These are phyloP conservation scores for Aureobasidium subglaciale DNA, from an alignment of 2,329 filamentous ascomycete genomes.

Conservation along the genomic window DNA sequence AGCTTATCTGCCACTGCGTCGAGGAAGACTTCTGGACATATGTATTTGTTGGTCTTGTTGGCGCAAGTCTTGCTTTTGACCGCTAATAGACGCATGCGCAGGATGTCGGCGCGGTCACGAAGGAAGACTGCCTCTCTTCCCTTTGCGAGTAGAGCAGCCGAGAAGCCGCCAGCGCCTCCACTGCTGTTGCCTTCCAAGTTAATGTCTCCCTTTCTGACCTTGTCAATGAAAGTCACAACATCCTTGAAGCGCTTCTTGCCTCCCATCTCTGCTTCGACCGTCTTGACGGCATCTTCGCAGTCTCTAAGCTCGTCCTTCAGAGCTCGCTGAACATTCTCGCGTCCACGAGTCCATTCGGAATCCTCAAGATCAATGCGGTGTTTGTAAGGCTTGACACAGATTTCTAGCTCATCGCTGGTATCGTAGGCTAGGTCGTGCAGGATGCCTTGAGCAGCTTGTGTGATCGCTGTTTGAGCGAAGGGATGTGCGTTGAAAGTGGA, in stretches of 20 bases:
- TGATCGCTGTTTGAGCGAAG: conserved; percentile 87
- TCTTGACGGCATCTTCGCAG: conserved; percentile 70
- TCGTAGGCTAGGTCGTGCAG: conserved; percentile 93
- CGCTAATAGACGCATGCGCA: conserved; percentile 82
- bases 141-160: conserved; percentile 65
- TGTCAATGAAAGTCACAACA: conserved; percentile 86
- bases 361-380: conserved; percentile 95
- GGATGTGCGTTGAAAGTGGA: conserved; percentile 88
- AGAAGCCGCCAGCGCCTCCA: conserved; percentile 89
- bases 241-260: conserved; percentile 80
- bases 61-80: conserved; percentile 87
- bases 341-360: conserved; percentile 75
- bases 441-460: conserved; percentile 81
- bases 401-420: conserved; percentile 95
- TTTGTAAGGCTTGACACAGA: conserved; percentile 98
- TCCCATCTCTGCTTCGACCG: conserved; percentile 69
- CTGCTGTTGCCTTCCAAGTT: conserved; percentile 66
- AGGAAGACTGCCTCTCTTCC: conserved; percentile 92
- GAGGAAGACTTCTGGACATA: conserved; percentile 96
- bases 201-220: conserved; percentile 77
- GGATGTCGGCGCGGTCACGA: conserved; percentile 79
- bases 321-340: conserved; percentile 72
- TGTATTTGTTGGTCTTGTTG: conserved; percentile 80
- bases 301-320: conserved; percentile 83
- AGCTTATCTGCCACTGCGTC: conserved; percentile 94